Evolutionary conservation across 805 yeast species (phyloP).

Genomic region (Candida ipomoeae): DNA sequence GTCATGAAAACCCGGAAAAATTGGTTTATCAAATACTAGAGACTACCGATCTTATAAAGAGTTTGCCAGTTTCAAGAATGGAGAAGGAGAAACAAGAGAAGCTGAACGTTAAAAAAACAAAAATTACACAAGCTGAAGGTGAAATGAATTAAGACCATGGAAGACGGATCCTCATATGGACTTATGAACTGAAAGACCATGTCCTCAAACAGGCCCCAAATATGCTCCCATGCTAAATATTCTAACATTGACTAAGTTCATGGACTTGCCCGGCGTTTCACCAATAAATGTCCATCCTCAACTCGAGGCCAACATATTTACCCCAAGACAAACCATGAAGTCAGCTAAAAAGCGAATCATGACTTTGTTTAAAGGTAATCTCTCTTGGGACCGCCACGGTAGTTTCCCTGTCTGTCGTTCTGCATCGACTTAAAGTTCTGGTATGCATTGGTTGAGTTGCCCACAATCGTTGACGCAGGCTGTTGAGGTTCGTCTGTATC

Average conservation of each 20-base stretch:
- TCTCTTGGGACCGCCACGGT: conserved; percentile 2
- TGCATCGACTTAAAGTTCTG: conserved; percentile 21
- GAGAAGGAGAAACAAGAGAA: too few species aligned
- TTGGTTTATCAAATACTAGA: too few species aligned
- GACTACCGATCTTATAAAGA: too few species aligned
- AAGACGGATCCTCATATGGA: background rate
- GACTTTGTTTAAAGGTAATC: conserved; percentile 7
- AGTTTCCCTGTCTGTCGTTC: conserved; percentile 7
- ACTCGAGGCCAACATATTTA: background rate
- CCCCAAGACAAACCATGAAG: background rate
- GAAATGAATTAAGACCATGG: background rate
- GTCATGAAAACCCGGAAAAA: too few species aligned
- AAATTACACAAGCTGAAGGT: background rate
- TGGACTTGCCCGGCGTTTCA: too few species aligned
- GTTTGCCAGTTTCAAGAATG: too few species aligned
- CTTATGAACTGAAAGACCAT: background rate
- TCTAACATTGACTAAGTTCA: too few species aligned
- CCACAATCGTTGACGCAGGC: conserved; percentile 41
- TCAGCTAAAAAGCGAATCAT: too few species aligned
- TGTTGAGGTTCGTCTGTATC: conserved; percentile 36
- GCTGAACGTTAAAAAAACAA: too few species aligned
- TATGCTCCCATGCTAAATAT: too few species aligned
- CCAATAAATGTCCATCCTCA: too few species aligned
- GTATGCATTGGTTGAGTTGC: conserved; percentile 32
- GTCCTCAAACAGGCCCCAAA: background rate